Conservation (phyloP, 1,284 basidiomycete genomes). For the Rhodotorula sp. region DNA sequence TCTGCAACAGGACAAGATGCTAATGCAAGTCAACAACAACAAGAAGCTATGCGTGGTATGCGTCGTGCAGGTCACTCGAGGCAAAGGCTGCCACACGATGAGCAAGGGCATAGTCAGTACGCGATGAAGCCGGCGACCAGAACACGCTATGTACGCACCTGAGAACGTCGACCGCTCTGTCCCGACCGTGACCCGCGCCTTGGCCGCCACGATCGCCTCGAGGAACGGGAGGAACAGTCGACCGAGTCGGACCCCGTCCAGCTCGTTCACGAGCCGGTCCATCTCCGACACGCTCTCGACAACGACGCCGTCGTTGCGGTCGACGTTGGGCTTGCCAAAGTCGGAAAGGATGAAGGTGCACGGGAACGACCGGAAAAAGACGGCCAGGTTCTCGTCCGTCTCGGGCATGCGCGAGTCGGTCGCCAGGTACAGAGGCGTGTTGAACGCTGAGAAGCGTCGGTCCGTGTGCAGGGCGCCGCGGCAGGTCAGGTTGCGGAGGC, state of each 20-base stretch:
- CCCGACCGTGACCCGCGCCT: constrained; percentile 25
- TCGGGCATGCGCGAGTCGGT: constrained; percentile 36
- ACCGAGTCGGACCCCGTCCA: constrained; percentile 35
- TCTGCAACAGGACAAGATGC: neutral
- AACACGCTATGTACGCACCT: constrained; percentile 6
- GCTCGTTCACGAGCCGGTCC: constrained; percentile 27
- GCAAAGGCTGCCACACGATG: constrained; percentile 17
- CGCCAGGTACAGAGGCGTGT: constrained; percentile 40
- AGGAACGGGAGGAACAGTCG: constrained; percentile 41
- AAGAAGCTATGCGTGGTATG: constrained; percentile 2
- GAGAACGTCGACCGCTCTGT: constrained; percentile 35
- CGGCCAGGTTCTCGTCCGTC: constrained; percentile 24
- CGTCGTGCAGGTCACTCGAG: constrained; percentile 12
- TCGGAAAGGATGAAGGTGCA: constrained; percentile 40
- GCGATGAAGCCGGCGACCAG: no score
- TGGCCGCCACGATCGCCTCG: constrained; percentile 40
- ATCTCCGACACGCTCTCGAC: constrained; percentile 29
- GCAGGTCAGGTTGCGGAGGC: constrained; percentile 29
- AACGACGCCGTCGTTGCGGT: constrained; percentile 30
- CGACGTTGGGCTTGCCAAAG: constrained; percentile 20
- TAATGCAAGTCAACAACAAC: neutral
- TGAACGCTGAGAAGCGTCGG: constrained; percentile 24
- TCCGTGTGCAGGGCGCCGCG: constrained; percentile 27
- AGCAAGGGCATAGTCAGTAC: neutral
- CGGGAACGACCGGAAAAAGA: constrained; percentile 38